Percentiles rank a stretch among this genome's conserved stretches.
phyloP scores from a whole-genome alignment of 805 yeast species.

The Zygotorulaspora danielsina region DNA sequence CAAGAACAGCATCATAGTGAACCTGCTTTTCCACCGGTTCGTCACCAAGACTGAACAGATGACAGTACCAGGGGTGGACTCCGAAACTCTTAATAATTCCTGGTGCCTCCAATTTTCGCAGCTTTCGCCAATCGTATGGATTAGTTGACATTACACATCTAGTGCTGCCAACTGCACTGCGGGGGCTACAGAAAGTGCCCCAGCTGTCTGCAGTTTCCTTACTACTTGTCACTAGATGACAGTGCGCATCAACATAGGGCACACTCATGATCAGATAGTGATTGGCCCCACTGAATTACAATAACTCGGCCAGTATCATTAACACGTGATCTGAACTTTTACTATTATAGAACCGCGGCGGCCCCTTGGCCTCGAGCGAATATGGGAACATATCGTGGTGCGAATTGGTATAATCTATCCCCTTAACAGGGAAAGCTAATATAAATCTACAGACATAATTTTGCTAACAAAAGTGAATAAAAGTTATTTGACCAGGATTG shows the following conservation, averaged over 20 bases:
- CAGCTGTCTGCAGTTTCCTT: slow-evolving; percentile 1
- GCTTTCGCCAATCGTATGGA: slow-evolving; percentile 25
- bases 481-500: too few relatives aligned
- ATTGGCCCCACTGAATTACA: not conserved
- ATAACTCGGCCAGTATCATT: not conserved
- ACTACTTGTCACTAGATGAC: slow-evolving; percentile 29
- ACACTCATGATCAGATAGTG: slow-evolving; percentile 2
- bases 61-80: slow-evolving; percentile 90
- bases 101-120: slow-evolving; percentile 17
- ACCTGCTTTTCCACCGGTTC: slow-evolving; percentile 32
- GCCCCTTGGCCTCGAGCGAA: not conserved
- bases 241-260: slow-evolving; percentile 36
- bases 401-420: not conserved
- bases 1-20: slow-evolving; percentile 58
- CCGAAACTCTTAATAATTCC: slow-evolving; percentile 52
- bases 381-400: slow-evolving; percentile 2
- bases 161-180: slow-evolving; percentile 3
- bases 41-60: slow-evolving; percentile 45
- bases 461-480: too few relatives aligned
- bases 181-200: not conserved
- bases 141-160: slow-evolving; percentile 48
- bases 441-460: too few relatives aligned
- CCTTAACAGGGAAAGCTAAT: not conserved
- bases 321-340: not conserved
- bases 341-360: too few relatives aligned